phyloP scores from a whole-genome alignment of 2,329 filamentous ascomycete genomes.

The Cyphellophora europaea region DNA sequence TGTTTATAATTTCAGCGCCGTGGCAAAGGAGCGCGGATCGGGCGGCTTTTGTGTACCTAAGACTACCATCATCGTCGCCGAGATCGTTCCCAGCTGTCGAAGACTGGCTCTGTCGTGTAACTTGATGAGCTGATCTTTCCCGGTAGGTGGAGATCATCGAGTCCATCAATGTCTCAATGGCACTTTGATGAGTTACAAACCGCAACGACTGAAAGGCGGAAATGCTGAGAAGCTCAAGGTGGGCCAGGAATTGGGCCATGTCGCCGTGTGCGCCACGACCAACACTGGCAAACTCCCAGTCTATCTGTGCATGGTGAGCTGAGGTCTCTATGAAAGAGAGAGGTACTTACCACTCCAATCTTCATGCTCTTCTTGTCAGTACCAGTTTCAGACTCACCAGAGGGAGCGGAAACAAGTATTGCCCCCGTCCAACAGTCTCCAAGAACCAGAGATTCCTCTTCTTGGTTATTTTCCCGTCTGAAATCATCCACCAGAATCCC shows the following conservation, averaged over 20 bases:
- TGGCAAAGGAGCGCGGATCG: no score
- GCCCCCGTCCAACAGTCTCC: slow-evolving; percentile 8
- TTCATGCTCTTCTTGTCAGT: not conserved
- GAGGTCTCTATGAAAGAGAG: not conserved
- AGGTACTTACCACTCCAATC: slow-evolving; percentile 1
- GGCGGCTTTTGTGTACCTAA: no score
- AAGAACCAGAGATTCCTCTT: slow-evolving; percentile 5
- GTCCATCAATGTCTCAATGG: no score
- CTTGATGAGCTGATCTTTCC: no score
- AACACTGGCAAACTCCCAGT: slow-evolving; percentile 9
- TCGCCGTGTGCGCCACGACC: slow-evolving; percentile 7
- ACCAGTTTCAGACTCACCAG: not conserved
- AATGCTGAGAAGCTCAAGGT: slow-evolving; percentile 5
- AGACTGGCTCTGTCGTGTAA: no score
- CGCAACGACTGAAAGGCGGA: slow-evolving; percentile 2
- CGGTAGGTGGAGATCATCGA: no score
- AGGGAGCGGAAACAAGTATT: slow-evolving; percentile 4
- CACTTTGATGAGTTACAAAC: no score
- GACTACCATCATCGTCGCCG: no score
- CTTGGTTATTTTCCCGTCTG: slow-evolving; percentile 1
- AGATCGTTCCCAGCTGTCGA: no score
- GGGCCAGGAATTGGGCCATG: slow-evolving; percentile 7
- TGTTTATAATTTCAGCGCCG: no score
- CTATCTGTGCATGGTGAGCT: slow-evolving; percentile 3
- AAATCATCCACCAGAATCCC: slow-evolving; percentile 2